Evolutionary conservation across 164 flowering plant species (phyloP), one percentile per base, ranked within the genome.

Genomic region (Brasenia schreberi): DNA sequence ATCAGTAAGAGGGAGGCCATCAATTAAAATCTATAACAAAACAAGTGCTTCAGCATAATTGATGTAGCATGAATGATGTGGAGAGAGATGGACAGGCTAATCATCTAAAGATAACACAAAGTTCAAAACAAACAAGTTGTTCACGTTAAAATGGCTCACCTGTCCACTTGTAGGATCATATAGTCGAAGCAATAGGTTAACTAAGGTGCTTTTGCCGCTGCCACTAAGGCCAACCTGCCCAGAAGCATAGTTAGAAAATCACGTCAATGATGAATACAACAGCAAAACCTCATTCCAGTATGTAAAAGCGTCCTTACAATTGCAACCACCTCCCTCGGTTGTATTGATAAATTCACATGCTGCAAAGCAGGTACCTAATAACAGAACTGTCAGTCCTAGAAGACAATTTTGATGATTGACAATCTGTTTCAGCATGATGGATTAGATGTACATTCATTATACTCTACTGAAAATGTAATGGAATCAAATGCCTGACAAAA

Each of bases 161-260:
- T 87, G 86, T 67, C 98, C 98, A 69, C 65, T 72, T 68, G 92
- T 82, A 72, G 98, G 98, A 71, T 93, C 98, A 79, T 88, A 93
- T 44, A 92, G 87, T 65, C 90, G 96, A 67, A 93, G 94, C 77
- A 90, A 71, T 68, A 93, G 86, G 80, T 80, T 90, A 70, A 93
- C 94, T 42, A 93, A 67, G 59, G 97, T 87, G 84, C 96, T 90
- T 73, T 90, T 93, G 65, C 98, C 98, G 79, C 97, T 93, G 45
- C 97, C 98, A 77, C 96, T 93, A 59, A 90, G 93, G 70, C 98
- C 98, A 77, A 88, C 98, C 98, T 93, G 70, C 64, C 58, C 62
- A 60, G 17, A 17, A 19, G 6, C 18, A 60, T 17, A 19, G 23
- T 60, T 5, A 6, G 6, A 5, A 6, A 60, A 16, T 60, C 6